Base-by-base conservation (phyloP, 768 basidiomycete species). In the Boletellus emodensis region DNA sequence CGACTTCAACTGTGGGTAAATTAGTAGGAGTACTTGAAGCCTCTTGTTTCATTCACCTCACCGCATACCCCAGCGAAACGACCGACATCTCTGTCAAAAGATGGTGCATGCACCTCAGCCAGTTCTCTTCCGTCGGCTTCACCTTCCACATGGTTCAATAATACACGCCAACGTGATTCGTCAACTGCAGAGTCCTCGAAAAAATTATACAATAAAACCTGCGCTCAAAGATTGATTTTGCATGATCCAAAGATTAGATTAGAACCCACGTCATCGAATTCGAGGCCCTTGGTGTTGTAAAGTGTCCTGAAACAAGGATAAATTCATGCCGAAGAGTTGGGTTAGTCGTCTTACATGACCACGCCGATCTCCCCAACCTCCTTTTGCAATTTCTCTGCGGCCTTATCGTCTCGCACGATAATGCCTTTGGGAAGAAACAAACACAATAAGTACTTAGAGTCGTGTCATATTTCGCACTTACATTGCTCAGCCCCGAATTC, bases 131-230 rank as follows among this genome's bases (percentile, higher is more conserved):
- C 53, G 7, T 60, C 40, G 24, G 49, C 46, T 20, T 53, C 44
- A n/a, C 64, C 60, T 32, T 70, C 61, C 0, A 74, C 46, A 1
- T 63, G 70, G 44, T 80, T 78, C 4, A 83, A 60, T 4, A 86
- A 66, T 1, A 84, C 71, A 9, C 82, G 71, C 86, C 86, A 88
- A 41, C 81, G 81, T 0, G 77, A 64, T 2, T 62, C 49, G 36
- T 75, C 75, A 2, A 78, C 65, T 0, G 60, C 56, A 0, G 87
- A 89, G 55, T 85, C 83, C 22, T 79, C 75, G 56, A 90, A 90
- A 65, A 88, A 88, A 54, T 90, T 82, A 57, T 83, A 88, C 11
- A 90, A 58, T 3, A 90, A 71, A 6, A 90, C 85, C 85, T 87
- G 49, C 0, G 42, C 36, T 13, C 8, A 18, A 24, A 2, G 14